Base-by-base conservation (phyloP, 2,329 filamentous ascomycete genomes). In the Venturia carpophila region DNA sequence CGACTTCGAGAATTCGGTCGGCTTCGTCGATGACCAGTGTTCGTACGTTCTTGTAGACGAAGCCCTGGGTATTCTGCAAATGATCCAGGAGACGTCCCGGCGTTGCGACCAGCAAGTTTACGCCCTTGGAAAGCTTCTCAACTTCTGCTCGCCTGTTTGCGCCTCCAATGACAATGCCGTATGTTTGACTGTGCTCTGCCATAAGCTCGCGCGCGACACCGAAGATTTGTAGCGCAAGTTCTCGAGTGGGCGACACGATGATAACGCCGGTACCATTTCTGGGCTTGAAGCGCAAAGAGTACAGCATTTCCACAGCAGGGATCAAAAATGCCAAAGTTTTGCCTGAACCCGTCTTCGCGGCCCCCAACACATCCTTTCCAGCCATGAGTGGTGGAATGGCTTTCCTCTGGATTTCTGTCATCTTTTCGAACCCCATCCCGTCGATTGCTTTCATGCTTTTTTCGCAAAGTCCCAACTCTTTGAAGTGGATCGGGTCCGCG, bases 311-410 rank as follows among this genome's bases (percentile, higher is more conserved):
- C 47, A 97, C 83, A 1, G 92, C 92, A 21, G 94, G 94, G 66
- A 97, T 92, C 67, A 99, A 81, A 78, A 99, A 99, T 3, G 93
- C 89, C 67, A 97, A 78, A 0, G 94, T 99, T 81, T 99, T 99
- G 74, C 94, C 94, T 27, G 91, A 95, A 55, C 92, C 92, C 3
- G 92, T 97, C 82, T 97, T 97, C 62, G 94, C 94, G 41, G 93
- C 93, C 71, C 94, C 94, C 56, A 99, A 84, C 27, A 97, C 90
- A 78, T 97, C 93, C 73, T 89, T 87, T 68, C 94, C 94, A 52
- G 92, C 91, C 67, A 97, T 81, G 60, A 95, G 81, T 24, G 92
- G 92, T 5, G 93, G 92, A 65, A 97, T 96, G 15, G 88, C 89
- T 73, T 89, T 84, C 71, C 86, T 84, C 77, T 97, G 94, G 70